Evolutionary conservation across 768 basidiomycete species (phyloP).

Genomic region (Tulasnella sp.): DNA sequence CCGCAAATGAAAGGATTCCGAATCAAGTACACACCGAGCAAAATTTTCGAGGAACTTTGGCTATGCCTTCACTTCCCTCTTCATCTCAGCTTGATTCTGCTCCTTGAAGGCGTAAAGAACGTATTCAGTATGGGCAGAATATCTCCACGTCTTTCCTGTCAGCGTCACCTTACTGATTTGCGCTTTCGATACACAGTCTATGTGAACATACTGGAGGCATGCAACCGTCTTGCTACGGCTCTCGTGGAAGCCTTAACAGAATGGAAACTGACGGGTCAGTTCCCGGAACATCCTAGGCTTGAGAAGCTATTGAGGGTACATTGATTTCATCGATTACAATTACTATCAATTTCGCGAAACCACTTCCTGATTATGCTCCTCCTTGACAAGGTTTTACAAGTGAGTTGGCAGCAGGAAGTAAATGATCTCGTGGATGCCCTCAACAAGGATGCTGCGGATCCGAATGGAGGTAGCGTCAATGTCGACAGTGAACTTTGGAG

Average conservation of each 20-base stretch:
- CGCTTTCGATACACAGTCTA: neutral
- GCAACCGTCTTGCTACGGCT: neutral
- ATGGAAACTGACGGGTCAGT: neutral
- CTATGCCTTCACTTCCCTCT: neutral
- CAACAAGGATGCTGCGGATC: neutral
- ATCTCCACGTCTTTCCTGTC: neutral
- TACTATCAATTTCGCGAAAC: neutral
- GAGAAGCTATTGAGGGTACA: neutral
- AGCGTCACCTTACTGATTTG: neutral
- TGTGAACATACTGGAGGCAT: neutral
- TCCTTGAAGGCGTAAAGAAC: neutral
- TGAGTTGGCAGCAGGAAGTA: neutral
- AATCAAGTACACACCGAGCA: neutral
- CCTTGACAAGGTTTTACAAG: neutral
- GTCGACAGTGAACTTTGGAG: neutral
- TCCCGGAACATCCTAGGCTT: neutral
- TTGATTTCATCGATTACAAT: neutral
- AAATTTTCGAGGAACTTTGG: constrained; percentile 1
- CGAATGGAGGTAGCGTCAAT: neutral
- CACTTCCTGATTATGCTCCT: neutral
- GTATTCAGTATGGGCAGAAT: neutral
- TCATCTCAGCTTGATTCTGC: neutral
- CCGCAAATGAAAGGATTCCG: neutral
- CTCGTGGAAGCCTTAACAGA: neutral
- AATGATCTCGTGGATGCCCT: neutral